Evolutionary conservation across 495 filamentous ascomycete species (phyloP), one percentile per base, ranked within the genome.

Genomic region (Pyrenula aspistea): DNA sequence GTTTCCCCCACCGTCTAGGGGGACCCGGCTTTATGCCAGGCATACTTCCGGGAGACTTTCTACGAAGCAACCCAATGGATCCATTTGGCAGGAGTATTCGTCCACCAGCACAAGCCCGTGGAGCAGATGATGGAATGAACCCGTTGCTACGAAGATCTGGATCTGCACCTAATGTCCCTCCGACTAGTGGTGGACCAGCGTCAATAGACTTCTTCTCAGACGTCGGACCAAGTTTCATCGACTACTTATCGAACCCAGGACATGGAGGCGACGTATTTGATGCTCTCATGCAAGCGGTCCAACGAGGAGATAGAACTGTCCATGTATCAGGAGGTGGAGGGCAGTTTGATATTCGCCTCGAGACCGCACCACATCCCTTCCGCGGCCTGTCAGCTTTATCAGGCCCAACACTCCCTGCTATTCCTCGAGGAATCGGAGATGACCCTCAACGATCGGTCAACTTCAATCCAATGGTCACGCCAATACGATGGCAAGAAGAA

Each of bases 401-500:
- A 8, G 50, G 50, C 50, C 50, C 8, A 10, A 8, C 50, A 10
- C 50, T 19, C 20, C 20, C 50, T 19, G 22, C 50, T 2, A 57
- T 67, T 25, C 65, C 64, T 19, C 48, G 19, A 1, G 58, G 57
- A 11, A 54, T 70, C 53, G 75, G 78, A 23, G 77, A 82, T 61
- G 82, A 85, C 59, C 81, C 82, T 24, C 75, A 76, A 24, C 77
- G 83, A 59, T 82, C 87, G 11, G 83, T 89, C 12, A 74, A 81
- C 36, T 96, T 96, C 68, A 72, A 76, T 22, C 76, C 88, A 19
- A 79, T 80, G 25, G 72, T 78, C 1, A 96, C 92, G 11, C 72
- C 71, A 48, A 73, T 75, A 48, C 83, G 93, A 50, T 99, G 94
- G 91, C 83, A 87, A 61, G 88, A 96, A 62, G 93, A 97, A 70